Conservation (phyloP, 257 asterid genomes). For the Forsythia suspensa region DNA sequence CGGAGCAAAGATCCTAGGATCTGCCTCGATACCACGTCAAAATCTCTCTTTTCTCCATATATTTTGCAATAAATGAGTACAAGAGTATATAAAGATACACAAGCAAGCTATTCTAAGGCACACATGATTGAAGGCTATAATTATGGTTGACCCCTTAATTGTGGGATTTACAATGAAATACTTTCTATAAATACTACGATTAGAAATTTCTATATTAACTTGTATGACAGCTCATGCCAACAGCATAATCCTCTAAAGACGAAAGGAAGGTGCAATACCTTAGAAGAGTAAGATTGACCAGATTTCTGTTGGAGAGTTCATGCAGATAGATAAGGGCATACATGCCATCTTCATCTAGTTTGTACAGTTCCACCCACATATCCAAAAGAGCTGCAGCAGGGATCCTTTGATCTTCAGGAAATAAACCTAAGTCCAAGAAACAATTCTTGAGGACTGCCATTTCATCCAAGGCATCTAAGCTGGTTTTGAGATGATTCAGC, state of each 20-base stretch:
- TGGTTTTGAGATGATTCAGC: slow-evolving; percentile 29
- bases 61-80: no score
- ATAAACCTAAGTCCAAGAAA: slow-evolving; percentile 35
- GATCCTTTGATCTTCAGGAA: slow-evolving; percentile 41
- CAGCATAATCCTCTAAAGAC: neutral
- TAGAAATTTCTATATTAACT: no score
- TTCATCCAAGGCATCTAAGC: slow-evolving; percentile 32
- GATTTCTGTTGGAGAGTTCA: slow-evolving; percentile 33
- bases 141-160: no score
- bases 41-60: no score
- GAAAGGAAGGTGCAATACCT: slow-evolving; percentile 23
- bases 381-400: slow-evolving; percentile 34
- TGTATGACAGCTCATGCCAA: no score
- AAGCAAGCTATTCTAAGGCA: no score
- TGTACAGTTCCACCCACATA: slow-evolving; percentile 40
- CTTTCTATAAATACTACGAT: no score
- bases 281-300: slow-evolving; percentile 31
- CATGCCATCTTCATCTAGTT: slow-evolving; percentile 31
- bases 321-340: slow-evolving; percentile 17
- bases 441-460: slow-evolving; percentile 21
- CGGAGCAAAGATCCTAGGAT: no score
- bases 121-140: no score
- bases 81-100: no score
- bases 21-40: no score
- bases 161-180: no score